These are phyloP conservation scores for Didymella pomorum DNA, from an alignment of 2,329 filamentous ascomycete genomes.

Conservation along the genomic window DNA sequence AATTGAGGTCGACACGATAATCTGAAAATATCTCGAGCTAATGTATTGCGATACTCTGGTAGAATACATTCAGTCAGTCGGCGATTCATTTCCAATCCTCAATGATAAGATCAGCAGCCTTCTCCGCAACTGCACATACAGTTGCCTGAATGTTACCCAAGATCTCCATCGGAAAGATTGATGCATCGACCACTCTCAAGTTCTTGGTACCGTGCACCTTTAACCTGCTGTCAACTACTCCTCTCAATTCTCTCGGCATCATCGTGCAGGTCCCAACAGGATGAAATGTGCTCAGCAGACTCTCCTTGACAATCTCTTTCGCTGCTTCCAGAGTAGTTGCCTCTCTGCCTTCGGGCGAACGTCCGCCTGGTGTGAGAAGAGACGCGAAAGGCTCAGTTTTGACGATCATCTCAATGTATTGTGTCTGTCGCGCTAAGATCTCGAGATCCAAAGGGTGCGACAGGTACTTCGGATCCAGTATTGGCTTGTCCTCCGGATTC, in stretches of 20 bases:
- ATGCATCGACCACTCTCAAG: neutral
- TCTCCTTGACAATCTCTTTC: neutral
- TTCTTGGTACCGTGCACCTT: slow-evolving; percentile 1
- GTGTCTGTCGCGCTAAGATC: neutral
- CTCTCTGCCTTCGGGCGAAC: neutral
- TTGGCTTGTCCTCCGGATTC: neutral
- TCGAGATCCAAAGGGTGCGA: neutral
- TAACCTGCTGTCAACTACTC: neutral
- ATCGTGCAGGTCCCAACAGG: neutral
- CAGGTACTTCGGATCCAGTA: neutral
- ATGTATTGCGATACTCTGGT: neutral
- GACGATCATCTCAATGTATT: neutral
- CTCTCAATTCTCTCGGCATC: neutral
- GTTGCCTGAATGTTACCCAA: neutral
- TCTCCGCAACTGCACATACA: neutral
- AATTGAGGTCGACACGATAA: neutral
- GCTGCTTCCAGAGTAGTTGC: neutral
- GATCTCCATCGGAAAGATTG: neutral
- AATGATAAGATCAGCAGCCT: neutral
- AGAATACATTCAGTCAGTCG: neutral
- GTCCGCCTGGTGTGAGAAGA: neutral
- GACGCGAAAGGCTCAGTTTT: neutral
- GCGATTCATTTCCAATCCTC: neutral
- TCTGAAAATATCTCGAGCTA: neutral
- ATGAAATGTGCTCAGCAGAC: neutral